Base-by-base conservation (phyloP, 2,329 filamentous ascomycete species). In the Harringtonia aguacate region DNA sequence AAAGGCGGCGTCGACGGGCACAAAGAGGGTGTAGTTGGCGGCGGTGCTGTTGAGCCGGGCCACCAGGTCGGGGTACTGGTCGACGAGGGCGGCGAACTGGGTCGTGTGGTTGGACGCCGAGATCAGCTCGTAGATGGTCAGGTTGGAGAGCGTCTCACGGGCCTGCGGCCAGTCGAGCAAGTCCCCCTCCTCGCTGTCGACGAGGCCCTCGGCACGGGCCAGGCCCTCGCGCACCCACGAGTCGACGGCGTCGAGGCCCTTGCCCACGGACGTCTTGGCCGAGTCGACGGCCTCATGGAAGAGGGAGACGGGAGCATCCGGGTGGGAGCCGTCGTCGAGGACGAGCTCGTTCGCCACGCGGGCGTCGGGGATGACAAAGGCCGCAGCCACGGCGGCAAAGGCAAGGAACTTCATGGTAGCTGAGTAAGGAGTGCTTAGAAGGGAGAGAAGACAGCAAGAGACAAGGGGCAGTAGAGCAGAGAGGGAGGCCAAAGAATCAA, bases 111-210 rank as follows among this genome's bases (percentile, higher is more conserved):
- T 84, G 66, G 75, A 83, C 54, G 74, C 66, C n/a, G 75, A 68
- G 60, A 95, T 86, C 48, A 89, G 66, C 61, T 94, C 69, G 62
- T 89, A 94, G 36, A 94, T 75, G 18, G 87, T 94, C 57, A 73
- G 64, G 57, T 87, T 83, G 7, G 75, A 68, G 48, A 66, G 65
- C n/a, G 60, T 52, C 35, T 36, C 39, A 36, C 40, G 42, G 21
- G 33, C 28, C 12, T 33, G 20, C 28, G 28, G 18, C 13, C 34
- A 33, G 39, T 40, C 28, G n/a, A 37, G 21, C n/a, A 40, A n/a
- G n/a, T n/a, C n/a, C n/a, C n/a, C n/a, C n/a, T n/a, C n/a, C n/a
- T n/a, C n/a, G n/a, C n/a, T n/a, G n/a, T n/a, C n/a, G n/a, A n/a
- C n/a, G n/a, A n/a, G n/a, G n/a, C n/a, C n/a, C n/a, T n/a, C n/a